Conservation (phyloP, 805 yeast species). For the Teunomyces gatunensis region DNA sequence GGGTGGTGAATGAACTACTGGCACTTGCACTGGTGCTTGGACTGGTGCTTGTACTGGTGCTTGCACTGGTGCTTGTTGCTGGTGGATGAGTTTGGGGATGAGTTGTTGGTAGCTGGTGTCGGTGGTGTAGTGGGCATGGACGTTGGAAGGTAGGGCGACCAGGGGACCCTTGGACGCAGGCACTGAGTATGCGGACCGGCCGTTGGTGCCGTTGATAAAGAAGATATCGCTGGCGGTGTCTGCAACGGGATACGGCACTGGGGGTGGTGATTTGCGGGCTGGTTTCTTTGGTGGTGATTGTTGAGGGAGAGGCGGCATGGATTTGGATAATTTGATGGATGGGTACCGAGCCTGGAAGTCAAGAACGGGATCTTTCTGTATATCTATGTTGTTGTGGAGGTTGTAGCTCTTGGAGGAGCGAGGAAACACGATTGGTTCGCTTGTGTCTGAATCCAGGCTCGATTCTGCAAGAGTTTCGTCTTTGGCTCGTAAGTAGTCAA, state of each 20-base stretch:
- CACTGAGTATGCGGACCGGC: slow-evolving; percentile 1
- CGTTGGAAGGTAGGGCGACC: background rate
- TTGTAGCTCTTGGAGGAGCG: slow-evolving; percentile 1
- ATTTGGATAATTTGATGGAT: slow-evolving; percentile 3
- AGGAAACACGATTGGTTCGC: background rate
- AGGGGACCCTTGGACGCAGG: slow-evolving; percentile 1
- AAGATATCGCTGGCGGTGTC: background rate
- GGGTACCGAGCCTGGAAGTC: slow-evolving; percentile 9
- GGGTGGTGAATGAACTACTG: slow-evolving; percentile 6
- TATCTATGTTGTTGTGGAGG: background rate
- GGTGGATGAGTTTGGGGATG: background rate
- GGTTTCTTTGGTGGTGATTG: slow-evolving; percentile 1
- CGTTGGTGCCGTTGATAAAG: slow-evolving; percentile 2
- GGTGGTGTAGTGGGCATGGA: background rate
- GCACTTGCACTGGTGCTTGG: background rate
- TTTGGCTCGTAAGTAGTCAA: slow-evolving; percentile 32
- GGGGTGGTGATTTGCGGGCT: background rate
- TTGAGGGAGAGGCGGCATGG: slow-evolving; percentile 1
- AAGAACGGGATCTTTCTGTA: background rate
- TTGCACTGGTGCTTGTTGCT: slow-evolving; percentile 1
- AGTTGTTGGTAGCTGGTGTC: background rate
- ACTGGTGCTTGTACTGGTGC: background rate
- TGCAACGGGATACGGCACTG: background rate
- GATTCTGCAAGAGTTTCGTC: slow-evolving; percentile 11
- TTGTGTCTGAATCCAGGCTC: too few species aligned